Percentiles rank a stretch among this genome's conserved stretches.
Evolutionary conservation across 2,329 filamentous ascomycete species (phyloP).

Genomic region (Aspergillus clavatus): DNA sequence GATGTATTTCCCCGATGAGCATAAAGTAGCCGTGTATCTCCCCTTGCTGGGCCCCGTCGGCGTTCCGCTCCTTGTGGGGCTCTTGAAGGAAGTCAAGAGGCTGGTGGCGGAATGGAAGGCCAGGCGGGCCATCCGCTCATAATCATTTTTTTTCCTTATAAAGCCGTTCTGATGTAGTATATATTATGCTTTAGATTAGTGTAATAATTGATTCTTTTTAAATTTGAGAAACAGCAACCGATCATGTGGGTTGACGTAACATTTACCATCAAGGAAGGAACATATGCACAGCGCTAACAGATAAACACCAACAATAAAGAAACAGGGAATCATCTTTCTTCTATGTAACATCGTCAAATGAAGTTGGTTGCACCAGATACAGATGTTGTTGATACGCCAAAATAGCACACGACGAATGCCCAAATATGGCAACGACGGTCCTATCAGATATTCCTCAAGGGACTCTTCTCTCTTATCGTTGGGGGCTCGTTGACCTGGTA

Average conservation of each 20-base stretch:
- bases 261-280: too few species aligned
- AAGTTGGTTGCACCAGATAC: not conserved
- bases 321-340: not conserved
- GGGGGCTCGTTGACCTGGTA: conserved; percentile 26
- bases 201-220: not conserved
- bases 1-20: conserved; percentile 97
- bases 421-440: not conserved
- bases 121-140: conserved; percentile 12
- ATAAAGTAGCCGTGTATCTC: conserved; percentile 94
- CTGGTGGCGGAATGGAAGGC: conserved; percentile 31
- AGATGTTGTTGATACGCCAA: not conserved
- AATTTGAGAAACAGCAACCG: too few species aligned
- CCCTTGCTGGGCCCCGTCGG: conserved; percentile 85
- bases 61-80: conserved; percentile 79
- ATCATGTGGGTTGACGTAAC: too few species aligned
- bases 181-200: not conserved
- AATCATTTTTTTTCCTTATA: not conserved
- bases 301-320: not conserved
- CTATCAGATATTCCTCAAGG: not conserved
- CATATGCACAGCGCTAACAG: not conserved
- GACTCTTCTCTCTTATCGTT: conserved; percentile 3
- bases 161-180: conserved; percentile 1
- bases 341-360: too few species aligned
- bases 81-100: conserved; percentile 73
- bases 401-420: conserved; percentile 1